phyloP scores from a whole-genome alignment of 2,329 filamentous ascomycete species.

The Colletotrichum viniferum region DNA sequence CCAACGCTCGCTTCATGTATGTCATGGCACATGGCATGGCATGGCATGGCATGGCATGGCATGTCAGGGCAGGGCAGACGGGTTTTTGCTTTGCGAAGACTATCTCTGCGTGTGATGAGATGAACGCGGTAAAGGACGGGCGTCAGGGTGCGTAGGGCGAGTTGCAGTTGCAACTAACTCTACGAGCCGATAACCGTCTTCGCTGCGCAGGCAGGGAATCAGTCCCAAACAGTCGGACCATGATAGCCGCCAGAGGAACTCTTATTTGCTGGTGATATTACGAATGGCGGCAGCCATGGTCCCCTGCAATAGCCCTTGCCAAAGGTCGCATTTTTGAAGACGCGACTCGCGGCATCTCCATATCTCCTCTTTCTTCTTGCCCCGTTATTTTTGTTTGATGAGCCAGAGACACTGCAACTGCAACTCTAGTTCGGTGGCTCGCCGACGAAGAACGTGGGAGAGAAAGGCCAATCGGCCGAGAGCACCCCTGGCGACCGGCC shows the following conservation, averaged over 20 bases:
- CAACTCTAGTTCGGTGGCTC: not conserved
- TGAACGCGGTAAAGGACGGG: not conserved
- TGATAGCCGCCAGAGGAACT: not conserved
- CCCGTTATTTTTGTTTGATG: not conserved
- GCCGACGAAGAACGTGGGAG: not conserved
- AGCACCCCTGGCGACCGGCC: not conserved
- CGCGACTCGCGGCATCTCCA: not conserved
- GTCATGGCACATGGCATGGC: conserved; percentile 14
- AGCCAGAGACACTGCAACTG: not conserved
- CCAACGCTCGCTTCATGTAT: conserved; percentile 12
- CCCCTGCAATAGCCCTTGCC: not conserved
- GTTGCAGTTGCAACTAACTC: conserved; percentile 2
- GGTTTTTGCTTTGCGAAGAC: not conserved
- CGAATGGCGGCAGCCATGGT: not conserved
- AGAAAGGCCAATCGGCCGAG: conserved; percentile 11
- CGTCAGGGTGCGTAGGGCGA: not conserved
- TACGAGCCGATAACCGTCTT: not conserved
- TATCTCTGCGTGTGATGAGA: not conserved
- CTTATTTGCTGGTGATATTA: not conserved
- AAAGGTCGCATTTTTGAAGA: not conserved
- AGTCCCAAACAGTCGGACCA: not conserved
- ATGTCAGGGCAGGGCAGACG: not conserved
- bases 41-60: not conserved
- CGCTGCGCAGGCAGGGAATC: not conserved
- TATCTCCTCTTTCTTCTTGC: not conserved